Base-by-base conservation (phyloP, 352 stramenopile genomes). In the Globisporangium rhizosaccharum region DNA sequence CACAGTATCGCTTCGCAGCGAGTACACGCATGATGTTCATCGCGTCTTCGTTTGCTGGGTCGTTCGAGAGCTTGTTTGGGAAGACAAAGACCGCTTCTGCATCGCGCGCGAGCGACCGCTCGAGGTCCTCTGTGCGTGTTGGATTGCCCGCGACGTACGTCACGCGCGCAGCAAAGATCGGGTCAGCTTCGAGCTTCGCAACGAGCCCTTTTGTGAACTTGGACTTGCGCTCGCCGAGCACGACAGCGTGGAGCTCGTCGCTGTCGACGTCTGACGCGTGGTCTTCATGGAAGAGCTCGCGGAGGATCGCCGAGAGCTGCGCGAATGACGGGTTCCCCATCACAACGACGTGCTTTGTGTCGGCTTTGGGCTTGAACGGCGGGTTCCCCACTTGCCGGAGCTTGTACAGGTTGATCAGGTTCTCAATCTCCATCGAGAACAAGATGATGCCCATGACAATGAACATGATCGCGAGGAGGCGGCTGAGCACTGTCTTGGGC, bases 351-450 rank as follows among this genome's bases (percentile, higher is more conserved):
- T 92, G 81, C 26, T 76, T 77, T 2, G 77, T 70, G 14, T 91
- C 76, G 11, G 64, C 71, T 51, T 90, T 92, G 12, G 81, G 75
- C 14, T 70, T 68, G 56, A 88, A 94, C 2, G 85, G 74, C 7
- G 85, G 81, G 50, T 94, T 94, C 18, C 85, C 85, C 60, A 92
- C 85, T 57, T 90, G 79, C 2, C 79, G 74, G 45, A 89, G 75
- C 44, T 88, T 83, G 70, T 92, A 93, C 52, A 96, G 57, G n/a
- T 72, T 85, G 54, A 94, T 87, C 15, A 96, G 66, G 60, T 92
- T 93, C 51, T 94, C 83, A 42, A 93, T 93, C 68, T 96, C 84
- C 72, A 91, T 90, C 0, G 85, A 93, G 42, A 96, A 93, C 52
- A 95, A 61, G 55, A 95, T 85, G 50, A 96, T 76, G 44, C 85